Conservation (phyloP, 1,139 yeast species). For the Saccharomyces hybrid region DNA sequence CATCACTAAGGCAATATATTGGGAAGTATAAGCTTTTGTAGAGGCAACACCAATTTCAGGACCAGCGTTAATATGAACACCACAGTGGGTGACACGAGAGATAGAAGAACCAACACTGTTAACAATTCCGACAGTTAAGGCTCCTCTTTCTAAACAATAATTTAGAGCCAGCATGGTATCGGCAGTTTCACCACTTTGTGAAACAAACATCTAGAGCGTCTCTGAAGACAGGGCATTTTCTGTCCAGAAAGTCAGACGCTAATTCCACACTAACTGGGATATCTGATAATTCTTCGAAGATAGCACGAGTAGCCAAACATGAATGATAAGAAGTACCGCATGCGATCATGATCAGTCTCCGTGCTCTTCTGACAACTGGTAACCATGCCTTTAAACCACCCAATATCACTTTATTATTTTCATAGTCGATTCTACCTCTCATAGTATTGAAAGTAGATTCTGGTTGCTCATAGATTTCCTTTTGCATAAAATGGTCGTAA, state of each 20-base stretch:
- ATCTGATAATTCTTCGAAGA: constrained; percentile 93
- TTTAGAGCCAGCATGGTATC: constrained; percentile 95
- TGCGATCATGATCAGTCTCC: constrained; percentile 96
- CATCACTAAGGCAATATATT: constrained; percentile 94
- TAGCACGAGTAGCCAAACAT: constrained; percentile 92
- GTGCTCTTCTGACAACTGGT: constrained; percentile 85
- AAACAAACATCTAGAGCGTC: constrained; percentile 99
- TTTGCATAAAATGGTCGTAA: constrained; percentile 94
- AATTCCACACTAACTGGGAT: constrained; percentile 94
- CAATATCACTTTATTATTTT: constrained; percentile 62
- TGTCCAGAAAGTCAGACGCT: constrained; percentile 94
- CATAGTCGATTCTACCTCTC: constrained; percentile 98
- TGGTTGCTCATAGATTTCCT: constrained; percentile 97
- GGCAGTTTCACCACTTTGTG: constrained; percentile 99
- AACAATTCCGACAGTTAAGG: constrained; percentile 94
- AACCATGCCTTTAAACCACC: constrained; percentile 88
- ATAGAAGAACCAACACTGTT: constrained; percentile 92
- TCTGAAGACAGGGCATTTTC: constrained; percentile 92
- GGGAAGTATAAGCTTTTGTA: constrained; percentile 98
- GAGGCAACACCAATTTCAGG: constrained; percentile 99
- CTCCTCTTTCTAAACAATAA: constrained; percentile 95
- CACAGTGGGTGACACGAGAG: constrained; percentile 95
- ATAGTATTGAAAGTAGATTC: constrained; percentile 96
- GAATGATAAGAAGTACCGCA: constrained; percentile 99
- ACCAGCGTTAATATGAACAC: constrained; percentile 98